phyloP scores from a whole-genome alignment of 768 basidiomycete species.

The Leccinum imitatum region DNA sequence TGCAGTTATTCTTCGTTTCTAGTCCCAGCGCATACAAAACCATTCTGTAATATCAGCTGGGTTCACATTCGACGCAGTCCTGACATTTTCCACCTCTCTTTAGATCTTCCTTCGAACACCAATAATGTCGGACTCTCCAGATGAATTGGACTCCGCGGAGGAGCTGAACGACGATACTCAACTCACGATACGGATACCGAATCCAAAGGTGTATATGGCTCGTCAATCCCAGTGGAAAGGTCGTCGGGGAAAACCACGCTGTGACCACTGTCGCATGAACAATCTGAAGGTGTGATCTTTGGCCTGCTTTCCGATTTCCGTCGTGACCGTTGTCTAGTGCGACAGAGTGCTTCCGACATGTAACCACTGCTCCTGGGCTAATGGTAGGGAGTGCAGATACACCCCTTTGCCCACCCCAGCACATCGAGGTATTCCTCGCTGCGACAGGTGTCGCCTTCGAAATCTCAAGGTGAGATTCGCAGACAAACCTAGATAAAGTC shows the following conservation, averaged over 20 bases:
- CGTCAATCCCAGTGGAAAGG: conserved; percentile 76
- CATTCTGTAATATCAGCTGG: conserved; percentile 6
- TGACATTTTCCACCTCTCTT: conserved; percentile 19
- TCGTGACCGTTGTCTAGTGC: conserved; percentile 44
- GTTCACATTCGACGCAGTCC: conserved; percentile 3
- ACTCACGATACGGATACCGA: conserved; percentile 65
- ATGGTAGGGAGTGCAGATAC: conserved; percentile 65
- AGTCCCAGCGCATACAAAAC: conserved; percentile 8
- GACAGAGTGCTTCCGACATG: conserved; percentile 69
- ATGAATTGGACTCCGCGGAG: conserved; percentile 39
- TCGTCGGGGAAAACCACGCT: conserved; percentile 70
- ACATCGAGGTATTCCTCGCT: conserved; percentile 71
- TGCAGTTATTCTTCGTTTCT: conserved; percentile 8
- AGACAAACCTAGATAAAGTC: background rate
- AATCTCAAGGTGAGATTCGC: conserved; percentile 58
- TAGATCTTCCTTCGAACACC: conserved; percentile 11
- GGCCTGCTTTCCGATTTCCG: conserved; percentile 4
- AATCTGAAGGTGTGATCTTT: conserved; percentile 61
- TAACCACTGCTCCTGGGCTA: conserved; percentile 69
- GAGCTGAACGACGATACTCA: conserved; percentile 49
- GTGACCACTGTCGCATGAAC: conserved; percentile 69
- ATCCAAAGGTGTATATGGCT: conserved; percentile 64
- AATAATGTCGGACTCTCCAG: conserved; percentile 37
- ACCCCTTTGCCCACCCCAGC: conserved; percentile 74
- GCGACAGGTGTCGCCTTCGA: conserved; percentile 64